These are phyloP conservation scores for Citropsis articulata DNA, from an alignment of 345 rosid genomes.

Conservation along the genomic window DNA sequence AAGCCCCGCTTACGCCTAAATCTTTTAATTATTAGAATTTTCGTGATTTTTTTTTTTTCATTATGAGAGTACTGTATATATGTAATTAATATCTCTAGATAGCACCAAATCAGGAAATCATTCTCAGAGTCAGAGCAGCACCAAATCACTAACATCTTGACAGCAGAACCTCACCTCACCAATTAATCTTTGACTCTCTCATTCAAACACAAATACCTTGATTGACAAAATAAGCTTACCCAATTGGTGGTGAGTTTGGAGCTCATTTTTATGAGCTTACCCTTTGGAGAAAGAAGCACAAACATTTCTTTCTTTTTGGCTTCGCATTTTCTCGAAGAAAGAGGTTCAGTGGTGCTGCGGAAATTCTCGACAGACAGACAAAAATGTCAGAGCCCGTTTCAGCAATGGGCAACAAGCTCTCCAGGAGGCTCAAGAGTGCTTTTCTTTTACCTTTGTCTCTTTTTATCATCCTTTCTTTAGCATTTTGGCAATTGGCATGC, in stretches of 20 bases:
- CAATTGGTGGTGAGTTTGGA: conserved; percentile 9
- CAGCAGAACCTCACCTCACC: conserved; percentile 14
- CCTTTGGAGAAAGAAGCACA: conserved; percentile 6
- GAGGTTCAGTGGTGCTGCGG: conserved; percentile 29
- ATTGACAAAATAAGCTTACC: conserved; percentile 24
- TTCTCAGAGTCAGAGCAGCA: neutral
- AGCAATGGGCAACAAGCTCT: conserved; percentile 26
- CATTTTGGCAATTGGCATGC: conserved; percentile 4
- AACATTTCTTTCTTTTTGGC: neutral
- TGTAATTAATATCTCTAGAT: neutral
- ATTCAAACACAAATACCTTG: conserved; percentile 14
- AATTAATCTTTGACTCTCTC: conserved; percentile 5
- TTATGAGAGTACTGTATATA: neutral
- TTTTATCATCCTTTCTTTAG: conserved; percentile 6
- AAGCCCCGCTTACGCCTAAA: neutral
- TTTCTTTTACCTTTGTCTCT: conserved; percentile 1
- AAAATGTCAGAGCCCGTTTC: conserved; percentile 33
- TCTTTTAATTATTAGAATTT: neutral
- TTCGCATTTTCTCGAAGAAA: conserved; percentile 7
- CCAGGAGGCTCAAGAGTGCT: conserved; percentile 28
- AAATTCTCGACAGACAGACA: conserved; percentile 53
- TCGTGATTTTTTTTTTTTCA: neutral
- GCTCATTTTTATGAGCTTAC: conserved; percentile 14
- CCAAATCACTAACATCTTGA: conserved; percentile 8
- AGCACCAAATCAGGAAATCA: no score